A percentile compares a stretch with the other conserved stretches of the same genome.
Conservation (phyloP, 495 filamentous ascomycete genomes). For the Penicillium soppii region DNA sequence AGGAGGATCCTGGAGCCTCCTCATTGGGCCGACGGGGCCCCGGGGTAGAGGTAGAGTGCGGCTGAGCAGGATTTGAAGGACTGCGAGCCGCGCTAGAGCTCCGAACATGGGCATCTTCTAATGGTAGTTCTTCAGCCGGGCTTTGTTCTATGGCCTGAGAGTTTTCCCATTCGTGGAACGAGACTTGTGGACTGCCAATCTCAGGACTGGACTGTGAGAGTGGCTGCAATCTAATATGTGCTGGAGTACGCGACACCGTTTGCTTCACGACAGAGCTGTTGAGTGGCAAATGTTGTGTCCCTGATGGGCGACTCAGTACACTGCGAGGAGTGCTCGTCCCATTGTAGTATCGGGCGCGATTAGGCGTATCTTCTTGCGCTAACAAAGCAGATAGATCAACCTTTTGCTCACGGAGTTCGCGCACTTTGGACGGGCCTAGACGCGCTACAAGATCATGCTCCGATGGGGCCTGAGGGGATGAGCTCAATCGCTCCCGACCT, state of each 20-base stretch:
- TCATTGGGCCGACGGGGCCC: constrained; percentile 15
- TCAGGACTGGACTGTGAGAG: constrained; percentile 31
- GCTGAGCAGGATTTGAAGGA: constrained; percentile 16
- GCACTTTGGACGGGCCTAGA: constrained; percentile 36
- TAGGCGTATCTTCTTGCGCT: constrained; percentile 38
- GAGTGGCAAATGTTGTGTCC: constrained; percentile 13
- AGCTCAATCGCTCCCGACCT: constrained; percentile 14
- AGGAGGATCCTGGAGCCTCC: constrained; percentile 32
- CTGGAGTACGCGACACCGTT: constrained; percentile 14
- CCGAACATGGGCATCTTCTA: constrained; percentile 16
- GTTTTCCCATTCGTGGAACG: constrained; percentile 1
- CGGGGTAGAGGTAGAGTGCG: constrained; percentile 27
- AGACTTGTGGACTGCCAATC: background rate
- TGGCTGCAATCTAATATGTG: constrained; percentile 23
- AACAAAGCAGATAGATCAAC: constrained; percentile 39
- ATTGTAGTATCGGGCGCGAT: constrained; percentile 42
- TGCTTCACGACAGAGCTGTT: constrained; percentile 12
- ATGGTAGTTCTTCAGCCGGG: constrained; percentile 5
- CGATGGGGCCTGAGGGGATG: constrained; percentile 34
- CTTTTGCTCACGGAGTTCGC: constrained; percentile 38
- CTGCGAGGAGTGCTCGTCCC: constrained; percentile 37
- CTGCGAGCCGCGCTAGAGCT: constrained; percentile 17
- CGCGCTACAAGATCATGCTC: constrained; percentile 28
- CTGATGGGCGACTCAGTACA: constrained; percentile 17
- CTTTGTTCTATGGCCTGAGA: constrained; percentile 2